Conservation (phyloP, 148 eudicot species). For the Rhododendron mucronatum region DNA sequence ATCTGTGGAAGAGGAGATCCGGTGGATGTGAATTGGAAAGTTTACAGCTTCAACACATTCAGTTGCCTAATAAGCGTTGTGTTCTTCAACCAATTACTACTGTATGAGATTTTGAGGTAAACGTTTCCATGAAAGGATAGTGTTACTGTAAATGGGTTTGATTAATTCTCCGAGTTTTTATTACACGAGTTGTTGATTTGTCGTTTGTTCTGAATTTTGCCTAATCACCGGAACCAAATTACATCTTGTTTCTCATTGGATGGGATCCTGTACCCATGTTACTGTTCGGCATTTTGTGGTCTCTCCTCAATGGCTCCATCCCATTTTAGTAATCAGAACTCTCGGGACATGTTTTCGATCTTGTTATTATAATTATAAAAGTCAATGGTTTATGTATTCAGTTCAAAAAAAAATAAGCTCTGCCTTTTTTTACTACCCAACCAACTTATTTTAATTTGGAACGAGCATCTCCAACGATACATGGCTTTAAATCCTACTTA, state of each 20-base stretch:
- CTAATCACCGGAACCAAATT: background rate
- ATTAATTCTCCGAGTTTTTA: background rate
- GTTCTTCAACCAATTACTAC: constrained; percentile 19
- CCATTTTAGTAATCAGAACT: background rate
- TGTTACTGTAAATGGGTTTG: background rate
- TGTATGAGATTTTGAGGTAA: constrained; percentile 18
- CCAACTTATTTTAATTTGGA: no score
- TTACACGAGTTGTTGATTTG: background rate
- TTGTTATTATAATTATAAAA: no score
- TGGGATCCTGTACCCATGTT: background rate
- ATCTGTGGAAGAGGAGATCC: constrained; percentile 68
- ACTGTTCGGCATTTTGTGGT: background rate
- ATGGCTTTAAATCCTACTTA: no score
- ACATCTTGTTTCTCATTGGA: background rate
- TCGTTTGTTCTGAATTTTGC: background rate
- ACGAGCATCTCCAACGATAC: no score
- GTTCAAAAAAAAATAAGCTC: background rate
- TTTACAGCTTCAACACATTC: constrained; percentile 44
- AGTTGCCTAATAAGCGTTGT: constrained; percentile 4
- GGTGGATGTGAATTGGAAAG: constrained; percentile 39
- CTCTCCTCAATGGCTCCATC: background rate
- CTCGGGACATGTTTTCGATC: no score
- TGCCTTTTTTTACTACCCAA: no score
- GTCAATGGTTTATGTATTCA: background rate
- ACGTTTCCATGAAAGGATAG: background rate